Evolutionary conservation across 2,329 filamentous ascomycete genomes (phyloP).

Genomic region (Lecanoromycetidae sp.): DNA sequence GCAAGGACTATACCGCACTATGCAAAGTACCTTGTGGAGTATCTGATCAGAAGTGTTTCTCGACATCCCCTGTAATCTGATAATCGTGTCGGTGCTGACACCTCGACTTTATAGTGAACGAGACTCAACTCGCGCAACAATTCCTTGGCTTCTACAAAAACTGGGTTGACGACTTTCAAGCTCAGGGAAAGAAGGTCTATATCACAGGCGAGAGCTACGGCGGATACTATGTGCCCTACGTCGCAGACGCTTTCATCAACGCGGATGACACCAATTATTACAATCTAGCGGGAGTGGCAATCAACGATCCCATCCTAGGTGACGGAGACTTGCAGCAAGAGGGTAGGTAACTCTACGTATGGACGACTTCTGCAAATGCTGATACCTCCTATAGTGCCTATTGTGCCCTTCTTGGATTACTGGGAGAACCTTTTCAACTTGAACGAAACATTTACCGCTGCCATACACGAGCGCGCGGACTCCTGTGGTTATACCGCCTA

Average conservation of each 20-base stretch:
- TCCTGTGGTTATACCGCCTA: conserved; percentile 53
- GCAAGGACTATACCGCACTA: conserved; percentile 61
- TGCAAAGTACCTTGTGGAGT: conserved; percentile 61
- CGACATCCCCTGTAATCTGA: no score
- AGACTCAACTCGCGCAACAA: conserved; percentile 35
- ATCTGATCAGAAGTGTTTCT: no score
- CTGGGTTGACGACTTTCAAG: conserved; percentile 43
- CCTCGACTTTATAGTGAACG: no score
- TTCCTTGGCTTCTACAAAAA: conserved; percentile 43
- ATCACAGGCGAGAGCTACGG: conserved; percentile 45
- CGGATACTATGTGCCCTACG: conserved; percentile 45
- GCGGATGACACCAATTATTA: conserved; percentile 37
- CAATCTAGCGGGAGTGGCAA: conserved; percentile 39
- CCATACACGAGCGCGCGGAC: conserved; percentile 41
- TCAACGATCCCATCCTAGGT: conserved; percentile 41
- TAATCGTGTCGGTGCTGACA: no score
- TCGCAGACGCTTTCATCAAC: conserved; percentile 42
- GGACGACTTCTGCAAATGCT: no score
- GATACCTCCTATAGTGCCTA: no score
- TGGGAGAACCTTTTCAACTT: conserved; percentile 50
- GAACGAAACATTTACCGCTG: conserved; percentile 45
- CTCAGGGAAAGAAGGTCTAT: conserved; percentile 43
- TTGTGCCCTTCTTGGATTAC: conserved; percentile 49
- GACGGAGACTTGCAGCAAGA: conserved; percentile 27
- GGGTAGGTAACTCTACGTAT: conserved; percentile 14